Conservation (phyloP, 768 basidiomycete species). For the Udeniomyces megalosporus region DNA sequence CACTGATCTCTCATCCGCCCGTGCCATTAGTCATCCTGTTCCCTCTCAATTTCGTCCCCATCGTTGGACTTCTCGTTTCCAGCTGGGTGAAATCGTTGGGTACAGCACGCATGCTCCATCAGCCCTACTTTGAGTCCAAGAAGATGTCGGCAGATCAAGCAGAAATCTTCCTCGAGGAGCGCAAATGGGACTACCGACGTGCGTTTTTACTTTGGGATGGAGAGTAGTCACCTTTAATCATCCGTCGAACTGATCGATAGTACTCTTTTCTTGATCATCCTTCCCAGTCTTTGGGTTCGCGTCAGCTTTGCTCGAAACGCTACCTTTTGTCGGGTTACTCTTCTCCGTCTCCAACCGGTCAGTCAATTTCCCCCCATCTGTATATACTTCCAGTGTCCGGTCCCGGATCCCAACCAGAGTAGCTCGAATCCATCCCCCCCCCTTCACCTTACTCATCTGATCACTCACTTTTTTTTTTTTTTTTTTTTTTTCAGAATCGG, state of each 20-base stretch:
- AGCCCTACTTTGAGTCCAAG: conserved; percentile 70
- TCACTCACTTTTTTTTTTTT: neutral
- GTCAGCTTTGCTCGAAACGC: conserved; percentile 60
- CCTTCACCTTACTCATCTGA: neutral
- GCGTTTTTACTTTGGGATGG: conserved; percentile 11
- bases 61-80: conserved; percentile 39
- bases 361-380: conserved; percentile 38
- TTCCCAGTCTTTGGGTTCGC: conserved; percentile 51
- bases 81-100: conserved; percentile 52
- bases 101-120: conserved; percentile 52
- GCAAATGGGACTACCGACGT: conserved; percentile 78
- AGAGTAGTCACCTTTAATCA: too few species aligned
- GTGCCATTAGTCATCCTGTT: conserved; percentile 40
- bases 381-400: neutral
- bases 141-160: conserved; percentile 56
- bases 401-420: neutral
- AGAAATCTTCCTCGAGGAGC: conserved; percentile 67
- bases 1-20: too few species aligned
- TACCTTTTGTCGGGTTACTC: conserved; percentile 65
- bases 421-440: neutral
- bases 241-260: too few species aligned
- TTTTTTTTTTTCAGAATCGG: too few species aligned
- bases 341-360: conserved; percentile 66
- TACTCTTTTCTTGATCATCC: neutral
- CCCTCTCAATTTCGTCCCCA: conserved; percentile 51